Conservation (phyloP, 148 eudicot genomes). For the Drosera capensis region DNA sequence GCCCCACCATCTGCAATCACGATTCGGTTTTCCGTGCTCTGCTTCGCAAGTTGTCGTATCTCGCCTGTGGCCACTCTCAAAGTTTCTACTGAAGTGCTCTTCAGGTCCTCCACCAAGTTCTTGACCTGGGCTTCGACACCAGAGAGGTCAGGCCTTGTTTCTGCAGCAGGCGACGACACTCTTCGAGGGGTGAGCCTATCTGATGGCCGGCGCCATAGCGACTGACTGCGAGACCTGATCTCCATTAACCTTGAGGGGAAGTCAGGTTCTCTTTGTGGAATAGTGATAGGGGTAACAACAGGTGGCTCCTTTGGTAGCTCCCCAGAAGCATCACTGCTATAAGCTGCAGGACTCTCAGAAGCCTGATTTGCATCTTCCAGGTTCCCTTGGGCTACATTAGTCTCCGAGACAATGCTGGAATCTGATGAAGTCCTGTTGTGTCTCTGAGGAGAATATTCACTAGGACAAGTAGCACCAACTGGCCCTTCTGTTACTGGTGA, state of each 20-base stretch:
- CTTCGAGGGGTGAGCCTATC: slow-evolving; percentile 34
- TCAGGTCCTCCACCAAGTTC: slow-evolving; percentile 44
- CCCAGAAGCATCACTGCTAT: slow-evolving; percentile 13
- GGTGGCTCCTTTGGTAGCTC: slow-evolving; percentile 28
- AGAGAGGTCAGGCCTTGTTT: slow-evolving; percentile 27
- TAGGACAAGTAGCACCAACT: slow-evolving; percentile 8
- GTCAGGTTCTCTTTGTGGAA: slow-evolving; percentile 21
- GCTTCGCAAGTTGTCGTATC: slow-evolving; percentile 60
- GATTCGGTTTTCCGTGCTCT: slow-evolving; percentile 56
- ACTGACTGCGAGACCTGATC: slow-evolving; percentile 31
- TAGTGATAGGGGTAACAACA: slow-evolving; percentile 18
- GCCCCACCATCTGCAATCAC: slow-evolving; percentile 58
- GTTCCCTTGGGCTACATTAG: slow-evolving; percentile 5
- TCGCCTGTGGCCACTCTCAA: slow-evolving; percentile 45
- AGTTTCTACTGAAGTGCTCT: slow-evolving; percentile 31
- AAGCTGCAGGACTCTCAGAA: slow-evolving; percentile 7
- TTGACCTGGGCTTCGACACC: slow-evolving; percentile 37
- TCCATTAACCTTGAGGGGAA: slow-evolving; percentile 23
- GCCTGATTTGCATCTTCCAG: slow-evolving; percentile 18
- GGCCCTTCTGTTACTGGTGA: slow-evolving; percentile 26
- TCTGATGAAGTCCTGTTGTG: slow-evolving; percentile 10
- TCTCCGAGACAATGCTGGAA: slow-evolving; percentile 7
- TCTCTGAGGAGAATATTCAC: background rate
- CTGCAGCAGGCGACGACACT: slow-evolving; percentile 25
- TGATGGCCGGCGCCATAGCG: slow-evolving; percentile 33